phyloP scores from a whole-genome alignment of 23 red algal genomes.

The Gracilaria caudata region DNA sequence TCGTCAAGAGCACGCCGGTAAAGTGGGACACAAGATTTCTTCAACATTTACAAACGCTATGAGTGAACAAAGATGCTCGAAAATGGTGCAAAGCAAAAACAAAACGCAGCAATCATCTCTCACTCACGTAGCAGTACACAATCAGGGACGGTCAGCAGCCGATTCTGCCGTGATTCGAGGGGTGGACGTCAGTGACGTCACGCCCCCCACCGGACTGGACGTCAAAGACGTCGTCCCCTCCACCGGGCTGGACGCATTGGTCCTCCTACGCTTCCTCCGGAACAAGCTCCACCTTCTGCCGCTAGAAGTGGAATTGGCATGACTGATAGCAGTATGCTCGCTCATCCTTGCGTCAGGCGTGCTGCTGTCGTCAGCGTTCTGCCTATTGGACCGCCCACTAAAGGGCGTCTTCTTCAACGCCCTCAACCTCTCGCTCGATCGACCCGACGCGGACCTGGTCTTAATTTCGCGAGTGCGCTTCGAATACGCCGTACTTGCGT shows the following conservation, averaged over 20 bases:
- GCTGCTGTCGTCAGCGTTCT: neutral
- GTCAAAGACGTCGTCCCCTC: neutral
- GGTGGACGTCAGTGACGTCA: neutral
- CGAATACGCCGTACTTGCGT: slow-evolving; percentile 51
- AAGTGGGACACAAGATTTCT: slow-evolving; percentile 11
- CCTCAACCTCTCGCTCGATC: slow-evolving; percentile 1
- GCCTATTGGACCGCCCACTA: neutral
- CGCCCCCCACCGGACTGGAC: neutral
- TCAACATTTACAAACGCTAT: slow-evolving; percentile 29
- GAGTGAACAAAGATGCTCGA: slow-evolving; percentile 19
- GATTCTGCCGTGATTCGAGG: slow-evolving; percentile 23
- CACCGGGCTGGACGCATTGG: neutral
- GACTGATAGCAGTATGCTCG: slow-evolving; percentile 8
- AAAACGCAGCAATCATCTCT: slow-evolving; percentile 8
- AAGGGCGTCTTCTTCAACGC: slow-evolving; percentile 19
- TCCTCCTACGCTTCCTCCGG: slow-evolving; percentile 34
- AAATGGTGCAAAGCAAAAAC: neutral
- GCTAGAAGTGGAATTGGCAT: slow-evolving; percentile 20
- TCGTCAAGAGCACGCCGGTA: too few species aligned
- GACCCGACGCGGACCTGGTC: slow-evolving; percentile 15
- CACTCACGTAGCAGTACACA: slow-evolving; percentile 1
- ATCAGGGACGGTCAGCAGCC: slow-evolving; percentile 18
- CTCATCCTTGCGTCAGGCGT: slow-evolving; percentile 4
- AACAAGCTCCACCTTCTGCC: slow-evolving; percentile 45
- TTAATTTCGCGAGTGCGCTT: slow-evolving; percentile 64